A percentile compares a stretch with the other conserved stretches of the same genome.
phyloP scores from a whole-genome alignment of 2,329 filamentous ascomycete species.

The Epichloe scottii region DNA sequence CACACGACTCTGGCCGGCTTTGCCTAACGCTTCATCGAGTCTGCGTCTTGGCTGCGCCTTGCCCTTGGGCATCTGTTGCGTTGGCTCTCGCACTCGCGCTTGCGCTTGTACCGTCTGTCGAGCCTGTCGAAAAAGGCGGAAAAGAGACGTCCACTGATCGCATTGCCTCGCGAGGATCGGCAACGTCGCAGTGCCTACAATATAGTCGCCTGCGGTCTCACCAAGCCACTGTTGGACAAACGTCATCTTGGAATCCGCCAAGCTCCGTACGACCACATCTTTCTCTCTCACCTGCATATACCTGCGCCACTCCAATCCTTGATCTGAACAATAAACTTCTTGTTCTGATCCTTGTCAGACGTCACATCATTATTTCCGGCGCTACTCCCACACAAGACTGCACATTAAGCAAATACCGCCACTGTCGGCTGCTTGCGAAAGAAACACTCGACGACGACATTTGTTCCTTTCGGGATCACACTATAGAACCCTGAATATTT shows the following conservation, averaged over 20 bases:
- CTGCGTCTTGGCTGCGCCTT: constrained; percentile 1
- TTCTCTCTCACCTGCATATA: constrained; percentile 2
- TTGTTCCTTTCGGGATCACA: not conserved
- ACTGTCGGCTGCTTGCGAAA: not conserved
- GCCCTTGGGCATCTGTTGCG: constrained; percentile 1
- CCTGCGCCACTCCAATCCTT: constrained; percentile 4
- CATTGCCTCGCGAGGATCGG: constrained; percentile 3
- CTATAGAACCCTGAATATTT: not conserved
- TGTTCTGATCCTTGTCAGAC: not conserved
- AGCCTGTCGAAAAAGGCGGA: not conserved
- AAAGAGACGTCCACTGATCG: not conserved
- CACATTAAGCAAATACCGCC: not conserved
- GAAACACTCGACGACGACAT: not conserved
- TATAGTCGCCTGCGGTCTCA: constrained; percentile 3
- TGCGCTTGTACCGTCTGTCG: not conserved
- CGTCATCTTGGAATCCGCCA: constrained; percentile 15
- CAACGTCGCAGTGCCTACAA: constrained; percentile 4
- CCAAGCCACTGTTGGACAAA: constrained; percentile 9
- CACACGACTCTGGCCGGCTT: not conserved
- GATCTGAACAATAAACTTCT: not conserved
- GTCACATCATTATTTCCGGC: not conserved
- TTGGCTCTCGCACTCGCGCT: not conserved
- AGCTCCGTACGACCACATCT: constrained; percentile 6
- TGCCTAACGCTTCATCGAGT: not conserved
- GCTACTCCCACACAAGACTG: not conserved